Percentiles rank a stretch among this genome's conserved stretches.
phyloP scores from a whole-genome alignment of 2,329 filamentous ascomycete genomes.

The Hymenoscyphus occultus region DNA sequence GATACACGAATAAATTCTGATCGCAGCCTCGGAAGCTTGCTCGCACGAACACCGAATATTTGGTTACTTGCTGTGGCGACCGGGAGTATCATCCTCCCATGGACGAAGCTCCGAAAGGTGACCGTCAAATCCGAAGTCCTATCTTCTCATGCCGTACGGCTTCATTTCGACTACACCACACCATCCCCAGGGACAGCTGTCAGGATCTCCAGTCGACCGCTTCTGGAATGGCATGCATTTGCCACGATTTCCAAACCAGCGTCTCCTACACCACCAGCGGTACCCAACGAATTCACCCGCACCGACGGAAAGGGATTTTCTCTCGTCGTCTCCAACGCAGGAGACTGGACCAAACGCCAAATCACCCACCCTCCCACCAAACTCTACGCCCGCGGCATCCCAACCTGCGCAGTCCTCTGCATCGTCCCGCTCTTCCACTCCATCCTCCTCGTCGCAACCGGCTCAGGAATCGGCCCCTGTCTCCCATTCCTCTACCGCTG shows the following conservation, averaged over 20 bases:
- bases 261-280: neutral
- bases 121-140: conserved; percentile 63
- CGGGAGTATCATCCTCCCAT: conserved; percentile 65
- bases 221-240: conserved; percentile 73
- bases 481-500: conserved; percentile 39
- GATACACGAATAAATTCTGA: conserved; percentile 36
- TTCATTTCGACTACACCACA: conserved; percentile 65
- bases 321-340: conserved; percentile 67
- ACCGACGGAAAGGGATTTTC: conserved; percentile 53
- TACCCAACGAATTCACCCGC: neutral
- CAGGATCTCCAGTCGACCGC: conserved; percentile 59
- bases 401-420: conserved; percentile 65
- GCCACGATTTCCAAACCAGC: conserved; percentile 63
- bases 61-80: conserved; percentile 69
- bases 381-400: conserved; percentile 67
- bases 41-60: conserved; percentile 52
- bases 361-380: conserved; percentile 59
- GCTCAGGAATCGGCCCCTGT: conserved; percentile 70
- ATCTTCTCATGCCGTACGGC: conserved; percentile 67
- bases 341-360: conserved; percentile 68
- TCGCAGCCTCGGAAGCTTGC: conserved; percentile 31
- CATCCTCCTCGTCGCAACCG: conserved; percentile 66
- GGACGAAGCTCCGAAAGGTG: conserved; percentile 68
- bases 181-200: conserved; percentile 55
- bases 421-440: conserved; percentile 63